Base-by-base conservation (phyloP, 2,329 filamentous ascomycete species). In the Penicillium italicum region DNA sequence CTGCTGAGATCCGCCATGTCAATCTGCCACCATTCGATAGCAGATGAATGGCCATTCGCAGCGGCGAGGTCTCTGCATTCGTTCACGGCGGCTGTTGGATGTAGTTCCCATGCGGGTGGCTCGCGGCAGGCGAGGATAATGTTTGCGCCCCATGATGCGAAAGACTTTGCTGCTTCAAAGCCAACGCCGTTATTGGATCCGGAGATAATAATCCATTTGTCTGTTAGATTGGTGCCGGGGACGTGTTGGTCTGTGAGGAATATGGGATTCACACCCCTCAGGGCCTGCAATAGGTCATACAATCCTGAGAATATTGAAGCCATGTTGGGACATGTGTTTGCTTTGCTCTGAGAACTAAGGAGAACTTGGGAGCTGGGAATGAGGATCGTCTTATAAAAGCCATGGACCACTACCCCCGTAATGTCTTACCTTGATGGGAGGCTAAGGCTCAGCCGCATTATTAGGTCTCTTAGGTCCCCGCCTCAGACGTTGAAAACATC, bases 121-220 rank as follows among this genome's bases (percentile, higher is more conserved):
- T 62, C 53, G 9, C 58, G 58, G 10, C 60, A 62, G 18, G 58
- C 58, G 4, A 62, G 51, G 8, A 62, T 59, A 12, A 62, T n/a
- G 12, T 62, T 61, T 26, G 58, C 56, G n/a, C 60, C 58, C 59
- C 54, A 57, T 50, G 47, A 33, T 5, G 58, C 58, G 14, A 62
- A 53, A 2, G 49, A 54, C 11, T 61, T 61, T 8, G 58, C 56
- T 3, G 56, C 51, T 33, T 62, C 60, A 2, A 59, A 44, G 4
- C 60, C 60, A 24, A 62, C 31, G 4, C 60, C 60, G 37, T 57
- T 59, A 18, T 62, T 61, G 9, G 56, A 53, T 12, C 60, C 60
- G 10, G 60, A 36, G 12, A 62, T 54, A 9, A 62, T 57, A 3
- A 61, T 34, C 60, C 60, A 62, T 61, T 58, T 58, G 2, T 41